Conservation (phyloP, 768 basidiomycete genomes). For the Dacryopinax primogenitus region DNA sequence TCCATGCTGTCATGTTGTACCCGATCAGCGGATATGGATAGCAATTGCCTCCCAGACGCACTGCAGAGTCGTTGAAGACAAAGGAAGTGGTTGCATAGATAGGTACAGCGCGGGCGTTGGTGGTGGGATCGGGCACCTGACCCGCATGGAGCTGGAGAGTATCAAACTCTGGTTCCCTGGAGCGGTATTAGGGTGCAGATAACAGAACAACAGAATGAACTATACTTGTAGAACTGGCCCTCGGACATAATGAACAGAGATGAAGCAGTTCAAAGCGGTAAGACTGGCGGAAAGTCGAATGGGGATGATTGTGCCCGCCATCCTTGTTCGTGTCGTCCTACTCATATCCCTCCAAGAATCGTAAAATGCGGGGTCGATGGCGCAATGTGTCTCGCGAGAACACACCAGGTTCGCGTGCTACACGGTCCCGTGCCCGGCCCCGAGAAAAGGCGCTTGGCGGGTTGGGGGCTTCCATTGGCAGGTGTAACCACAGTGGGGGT, state of each 20-base stretch:
- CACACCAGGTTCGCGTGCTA: background rate
- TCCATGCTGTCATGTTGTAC: slow-evolving; percentile 38
- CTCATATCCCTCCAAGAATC: background rate
- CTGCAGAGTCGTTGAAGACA: slow-evolving; percentile 57
- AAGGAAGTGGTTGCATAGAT: slow-evolving; percentile 65
- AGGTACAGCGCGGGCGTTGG: slow-evolving; percentile 50
- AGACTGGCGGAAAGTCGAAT: too few species aligned
- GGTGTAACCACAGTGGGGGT: too few species aligned
- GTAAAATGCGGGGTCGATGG: slow-evolving; percentile 3
- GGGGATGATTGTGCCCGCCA: too few species aligned
- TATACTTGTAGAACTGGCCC: slow-evolving; percentile 16
- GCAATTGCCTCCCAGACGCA: slow-evolving; percentile 25
- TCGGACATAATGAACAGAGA: slow-evolving; percentile 12
- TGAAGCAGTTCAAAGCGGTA: background rate
- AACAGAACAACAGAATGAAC: background rate
- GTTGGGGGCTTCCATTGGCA: too few species aligned
- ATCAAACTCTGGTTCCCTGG: slow-evolving; percentile 53
- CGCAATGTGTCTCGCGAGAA: background rate
- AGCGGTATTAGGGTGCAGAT: background rate
- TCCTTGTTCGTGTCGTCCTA: background rate
- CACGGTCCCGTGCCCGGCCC: background rate
- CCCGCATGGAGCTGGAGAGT: slow-evolving; percentile 72
- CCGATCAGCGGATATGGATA: background rate
- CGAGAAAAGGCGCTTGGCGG: background rate
- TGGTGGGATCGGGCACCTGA: slow-evolving; percentile 41